phyloP scores from a whole-genome alignment of 768 basidiomycete genomes.

The Lepiota venenata region DNA sequence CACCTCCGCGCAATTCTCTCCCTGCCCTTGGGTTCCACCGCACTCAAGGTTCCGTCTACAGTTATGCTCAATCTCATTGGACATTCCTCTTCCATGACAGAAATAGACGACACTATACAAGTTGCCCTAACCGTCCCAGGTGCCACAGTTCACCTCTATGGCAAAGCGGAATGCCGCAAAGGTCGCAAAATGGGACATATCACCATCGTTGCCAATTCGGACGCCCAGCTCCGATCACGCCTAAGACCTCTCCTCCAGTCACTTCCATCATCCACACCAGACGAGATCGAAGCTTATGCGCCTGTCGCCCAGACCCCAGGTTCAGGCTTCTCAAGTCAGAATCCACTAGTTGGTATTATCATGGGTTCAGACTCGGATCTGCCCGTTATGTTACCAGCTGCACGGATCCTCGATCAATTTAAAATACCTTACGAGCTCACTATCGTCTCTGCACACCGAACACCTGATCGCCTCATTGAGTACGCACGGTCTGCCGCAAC shows the following conservation, averaged over 20 bases:
- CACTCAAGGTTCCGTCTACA: slow-evolving; percentile 80
- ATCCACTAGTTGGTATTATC: slow-evolving; percentile 88
- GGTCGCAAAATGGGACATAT: slow-evolving; percentile 99
- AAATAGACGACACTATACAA: slow-evolving; percentile 53
- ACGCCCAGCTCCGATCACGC: slow-evolving; percentile 64
- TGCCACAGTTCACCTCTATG: slow-evolving; percentile 85
- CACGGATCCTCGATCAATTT: slow-evolving; percentile 82
- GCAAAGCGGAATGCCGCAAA: slow-evolving; percentile 85
- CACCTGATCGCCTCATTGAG: slow-evolving; percentile 79
- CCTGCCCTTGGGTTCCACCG: slow-evolving; percentile 86
- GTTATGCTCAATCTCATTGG: slow-evolving; percentile 97
- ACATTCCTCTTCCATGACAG: slow-evolving; percentile 59
- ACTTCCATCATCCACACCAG: slow-evolving; percentile 48
- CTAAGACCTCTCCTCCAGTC: slow-evolving; percentile 71
- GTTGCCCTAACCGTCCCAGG: slow-evolving; percentile 70
- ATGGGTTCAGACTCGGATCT: slow-evolving; percentile 99
- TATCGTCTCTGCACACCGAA: slow-evolving; percentile 96
- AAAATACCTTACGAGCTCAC: slow-evolving; percentile 87
- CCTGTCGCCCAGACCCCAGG: slow-evolving; percentile 41
- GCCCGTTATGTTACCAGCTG: slow-evolving; percentile 88
- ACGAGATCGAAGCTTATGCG: slow-evolving; percentile 52
- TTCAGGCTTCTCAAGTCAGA: slow-evolving; percentile 53
- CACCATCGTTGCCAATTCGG: slow-evolving; percentile 80
- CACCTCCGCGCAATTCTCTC: slow-evolving; percentile 93
- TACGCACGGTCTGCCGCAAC: slow-evolving; percentile 75